Evolutionary conservation across 2,329 filamentous ascomycete species (phyloP), one percentile per base, ranked within the genome.

Genomic region (Penicillium sp.): DNA sequence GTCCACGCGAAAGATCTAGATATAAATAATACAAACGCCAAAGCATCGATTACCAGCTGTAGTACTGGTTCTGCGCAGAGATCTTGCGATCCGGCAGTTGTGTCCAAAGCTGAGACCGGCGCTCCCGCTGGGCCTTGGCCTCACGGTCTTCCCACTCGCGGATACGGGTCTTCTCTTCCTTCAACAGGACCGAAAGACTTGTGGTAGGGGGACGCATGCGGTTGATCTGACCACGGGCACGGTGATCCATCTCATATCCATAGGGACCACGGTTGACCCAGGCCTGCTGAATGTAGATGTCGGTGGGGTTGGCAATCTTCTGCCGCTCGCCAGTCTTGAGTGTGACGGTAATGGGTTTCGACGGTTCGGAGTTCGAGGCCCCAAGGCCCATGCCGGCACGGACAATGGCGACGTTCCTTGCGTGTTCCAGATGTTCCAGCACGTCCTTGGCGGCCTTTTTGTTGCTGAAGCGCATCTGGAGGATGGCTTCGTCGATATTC

Each of bases 391-490:
- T 97, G 13, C 91, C 92, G 38, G 88, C 82, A 66, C 82, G 82
- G 16, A 89, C 89, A 62, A 96, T 80, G 35, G 94, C 94, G 68
- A 88, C 79, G 69, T 96, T 90, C 56, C 88, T 85, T 1, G 93
- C 92, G 66, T 89, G 83, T 69, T 94, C 85, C 18, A 99, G 79
- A 69, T 94, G 89, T 69, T 85, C 87, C 64, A 84, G 79, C 29
- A 97, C 85, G 68, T 96, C 91, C 63, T 84, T 80, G 7, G 93
- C 90, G 61, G 89, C 89, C 79, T 92, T 93, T 84, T 99, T 99
- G 80, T 91, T 90, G 74, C 88, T 93, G 79, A 93, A 97, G 54
- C 88, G 85, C 90, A 99, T 96, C 81, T 99, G 94, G 53, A 89
- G 78, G 63, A 97, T 90, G 14, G 94, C 94, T 35, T 99, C 92